Evolutionary conservation across 1,284 basidiomycete species (phyloP), one percentile per base, ranked within the genome.

Genomic region (Puccinia brachypodii): DNA sequence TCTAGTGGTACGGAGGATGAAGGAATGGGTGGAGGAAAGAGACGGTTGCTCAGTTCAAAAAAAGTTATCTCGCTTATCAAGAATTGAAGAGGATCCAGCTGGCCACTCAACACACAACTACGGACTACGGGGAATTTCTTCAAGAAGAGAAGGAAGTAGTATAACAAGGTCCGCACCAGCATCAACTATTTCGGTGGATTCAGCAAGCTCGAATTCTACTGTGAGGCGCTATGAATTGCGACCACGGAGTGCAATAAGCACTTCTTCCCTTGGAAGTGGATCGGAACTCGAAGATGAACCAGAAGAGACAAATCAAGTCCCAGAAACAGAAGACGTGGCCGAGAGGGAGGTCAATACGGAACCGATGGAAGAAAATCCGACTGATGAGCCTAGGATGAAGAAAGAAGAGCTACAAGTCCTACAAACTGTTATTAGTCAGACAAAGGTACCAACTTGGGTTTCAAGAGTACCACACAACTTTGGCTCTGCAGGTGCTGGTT

Each of bases 371-470:
- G 42, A 44, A 58, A 28, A 50, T 50, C 11, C 22, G 11, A 22
- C 11, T 58, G 8, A 22, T 22, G 22, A 58, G 22, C 64, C 64
- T 22, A 31, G 64, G 9, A 16, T 31, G 64, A 36, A 66, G 47
- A 38, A 4, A 9, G 14, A 71, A 4, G 69, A 19, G 22, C 28
- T 31, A 44, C 22, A 25, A 31, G 25, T 62, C 13, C 25, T 62
- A 31, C 58, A 62, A 62, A 62, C 11, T 9, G 58, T 25, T 25
- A 22, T 62, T 14, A 25, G 11, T 13, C 58, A 25, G 9, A 31
- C 58, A 11, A 62, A 62, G 28, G 25, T 62, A 50, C 72, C 72
- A 25, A 50, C 72, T 3, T 74, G 72, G 72, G 28, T 74, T 19
- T 25, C 42, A 50, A 25, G 72, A 9, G 13, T 74, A n/a, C 72